These are phyloP conservation scores for Solanum chiquidenum DNA, from an alignment of 257 asterid genomes.

Conservation along the genomic window DNA sequence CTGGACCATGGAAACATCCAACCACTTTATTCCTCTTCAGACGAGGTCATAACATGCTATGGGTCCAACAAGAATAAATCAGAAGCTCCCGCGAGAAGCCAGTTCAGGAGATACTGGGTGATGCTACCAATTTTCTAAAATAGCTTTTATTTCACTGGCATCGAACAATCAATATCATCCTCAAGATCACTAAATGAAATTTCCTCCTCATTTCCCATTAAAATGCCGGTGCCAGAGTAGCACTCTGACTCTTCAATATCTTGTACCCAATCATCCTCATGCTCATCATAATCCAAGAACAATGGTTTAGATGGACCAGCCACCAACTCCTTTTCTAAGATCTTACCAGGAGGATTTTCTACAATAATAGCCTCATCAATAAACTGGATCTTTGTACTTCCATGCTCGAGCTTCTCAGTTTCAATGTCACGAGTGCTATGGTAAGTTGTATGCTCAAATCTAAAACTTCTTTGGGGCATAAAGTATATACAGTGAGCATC, in stretches of 20 bases:
- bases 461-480: constrained; percentile 17
- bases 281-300: constrained; percentile 24
- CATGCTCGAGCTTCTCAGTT: constrained; percentile 34
- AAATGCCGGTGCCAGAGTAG: constrained; percentile 24
- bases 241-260: constrained; percentile 66
- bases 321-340: constrained; percentile 35
- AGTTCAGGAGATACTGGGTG: neutral
- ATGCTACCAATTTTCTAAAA: neutral
- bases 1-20: neutral
- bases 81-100: neutral
- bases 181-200: constrained; percentile 95
- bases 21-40: neutral
- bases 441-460: constrained; percentile 20
- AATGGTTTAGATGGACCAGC: constrained; percentile 28
- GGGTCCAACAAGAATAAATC: neutral
- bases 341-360: constrained; percentile 35
- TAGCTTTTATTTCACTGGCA: constrained; percentile 35
- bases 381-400: constrained; percentile 34
- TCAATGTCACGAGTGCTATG: constrained; percentile 25
- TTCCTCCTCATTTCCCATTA: constrained; percentile 53
- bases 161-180: constrained; percentile 53
- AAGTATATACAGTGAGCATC: constrained; percentile 19
- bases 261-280: constrained; percentile 78
- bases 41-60: neutral
- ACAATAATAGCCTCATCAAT: constrained; percentile 48